A percentile compares a stretch with the other conserved stretches of the same genome.
These are phyloP conservation scores for Orbilia quercus DNA, from an alignment of 2,329 filamentous ascomycete species.

Conservation along the genomic window DNA sequence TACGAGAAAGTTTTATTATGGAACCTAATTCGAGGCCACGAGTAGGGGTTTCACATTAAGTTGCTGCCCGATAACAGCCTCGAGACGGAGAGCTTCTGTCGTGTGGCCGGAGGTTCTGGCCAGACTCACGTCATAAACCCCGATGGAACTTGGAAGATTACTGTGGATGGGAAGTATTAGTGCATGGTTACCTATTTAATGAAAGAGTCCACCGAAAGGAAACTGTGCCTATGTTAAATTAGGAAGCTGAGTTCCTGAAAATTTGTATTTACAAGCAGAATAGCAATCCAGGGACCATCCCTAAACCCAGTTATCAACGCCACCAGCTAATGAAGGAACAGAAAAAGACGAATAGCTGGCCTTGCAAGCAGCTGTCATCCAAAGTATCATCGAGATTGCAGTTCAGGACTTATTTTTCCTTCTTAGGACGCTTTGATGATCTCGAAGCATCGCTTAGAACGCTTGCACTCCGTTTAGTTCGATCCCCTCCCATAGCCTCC, in stretches of 20 bases:
- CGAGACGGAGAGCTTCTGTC: conserved; percentile 41
- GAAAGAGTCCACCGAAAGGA: conserved; percentile 3
- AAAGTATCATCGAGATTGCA: too few relatives aligned
- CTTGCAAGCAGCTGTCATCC: too few relatives aligned
- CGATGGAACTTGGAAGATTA: conserved; percentile 40
- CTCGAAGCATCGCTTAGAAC: conserved; percentile 52
- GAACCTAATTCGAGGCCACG: conserved; percentile 2
- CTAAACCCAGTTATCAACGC: conserved; percentile 7
- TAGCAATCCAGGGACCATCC: background rate
- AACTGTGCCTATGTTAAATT: background rate
- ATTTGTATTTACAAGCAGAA: conserved; percentile 6
- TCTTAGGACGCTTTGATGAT: conserved; percentile 52
- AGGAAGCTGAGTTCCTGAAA: background rate
- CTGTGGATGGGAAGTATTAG: conserved; percentile 20
- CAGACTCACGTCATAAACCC: conserved; percentile 24
- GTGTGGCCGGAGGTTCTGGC: conserved; percentile 39
- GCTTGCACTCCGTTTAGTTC: conserved; percentile 40
- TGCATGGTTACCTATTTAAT: background rate
- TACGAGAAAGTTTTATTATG: background rate
- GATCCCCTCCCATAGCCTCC: conserved; percentile 45
- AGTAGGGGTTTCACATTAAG: conserved; percentile 45
- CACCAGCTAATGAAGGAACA: background rate
- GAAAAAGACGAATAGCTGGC: too few relatives aligned
- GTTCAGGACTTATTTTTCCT: conserved; percentile 40
- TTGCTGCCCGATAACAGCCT: conserved; percentile 25